phyloP scores from a whole-genome alignment of 2,329 filamentous ascomycete genomes.

The Penicillium expansum region DNA sequence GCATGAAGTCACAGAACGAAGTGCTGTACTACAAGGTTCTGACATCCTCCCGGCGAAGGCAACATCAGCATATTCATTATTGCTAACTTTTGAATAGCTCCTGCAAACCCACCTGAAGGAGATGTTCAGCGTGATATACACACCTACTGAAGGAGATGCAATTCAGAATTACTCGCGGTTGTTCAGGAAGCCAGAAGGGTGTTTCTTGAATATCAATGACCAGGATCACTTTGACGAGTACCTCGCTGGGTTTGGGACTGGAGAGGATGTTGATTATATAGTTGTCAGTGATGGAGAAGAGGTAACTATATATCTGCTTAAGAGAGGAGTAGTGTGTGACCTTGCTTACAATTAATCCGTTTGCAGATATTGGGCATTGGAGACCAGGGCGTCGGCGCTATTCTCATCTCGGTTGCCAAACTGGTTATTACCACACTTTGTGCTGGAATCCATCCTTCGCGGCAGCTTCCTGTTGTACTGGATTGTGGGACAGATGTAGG shows the following conservation, averaged over 20 bases:
- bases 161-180: slow-evolving; percentile 79
- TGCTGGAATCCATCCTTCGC: slow-evolving; percentile 77
- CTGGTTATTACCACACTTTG: slow-evolving; percentile 78
- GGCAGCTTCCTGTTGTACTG: slow-evolving; percentile 75
- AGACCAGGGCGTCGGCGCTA: slow-evolving; percentile 81
- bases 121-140: slow-evolving; percentile 90
- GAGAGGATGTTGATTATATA: slow-evolving; percentile 81
- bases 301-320: slow-evolving; percentile 19
- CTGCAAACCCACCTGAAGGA: slow-evolving; percentile 76
- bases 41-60: slow-evolving; percentile 10
- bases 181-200: slow-evolving; percentile 76
- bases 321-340: no score
- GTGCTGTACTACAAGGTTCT: slow-evolving; percentile 73
- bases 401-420: slow-evolving; percentile 82
- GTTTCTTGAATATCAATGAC: slow-evolving; percentile 73
- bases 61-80: background rate
- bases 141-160: slow-evolving; percentile 83
- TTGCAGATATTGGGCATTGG: slow-evolving; percentile 79
- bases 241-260: slow-evolving; percentile 64
- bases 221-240: slow-evolving; percentile 63
- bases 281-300: slow-evolving; percentile 72
- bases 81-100: slow-evolving; percentile 48
- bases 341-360: slow-evolving; percentile 34
- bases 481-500: slow-evolving; percentile 75
- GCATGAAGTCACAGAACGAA: slow-evolving; percentile 79